Conservation (phyloP, 2,329 filamentous ascomycete genomes). For the Acephala macrosclerotiorum region DNA sequence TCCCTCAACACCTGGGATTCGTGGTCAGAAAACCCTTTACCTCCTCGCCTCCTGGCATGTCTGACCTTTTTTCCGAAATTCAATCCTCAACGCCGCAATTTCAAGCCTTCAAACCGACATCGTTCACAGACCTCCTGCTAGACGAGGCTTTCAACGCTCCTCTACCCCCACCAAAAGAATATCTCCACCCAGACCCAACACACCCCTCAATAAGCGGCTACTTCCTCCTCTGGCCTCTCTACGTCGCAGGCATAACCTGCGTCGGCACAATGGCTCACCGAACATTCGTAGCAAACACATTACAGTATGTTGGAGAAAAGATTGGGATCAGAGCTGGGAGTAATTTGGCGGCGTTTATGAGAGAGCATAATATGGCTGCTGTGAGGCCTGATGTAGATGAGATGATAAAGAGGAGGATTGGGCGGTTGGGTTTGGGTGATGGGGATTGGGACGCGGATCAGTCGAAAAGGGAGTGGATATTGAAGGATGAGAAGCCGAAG, state of each 20-base stretch:
- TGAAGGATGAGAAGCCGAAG: constrained; percentile 1
- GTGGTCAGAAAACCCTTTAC: constrained; percentile 27
- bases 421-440: background rate
- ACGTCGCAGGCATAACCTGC: constrained; percentile 23
- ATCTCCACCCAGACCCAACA: constrained; percentile 5
- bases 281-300: constrained; percentile 37
- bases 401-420: background rate
- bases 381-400: background rate
- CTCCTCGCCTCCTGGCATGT: background rate
- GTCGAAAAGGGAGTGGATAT: background rate
- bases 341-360: constrained; percentile 50
- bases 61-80: background rate
- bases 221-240: constrained; percentile 35
- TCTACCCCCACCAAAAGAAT: background rate
- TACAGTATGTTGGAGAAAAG: constrained; percentile 59
- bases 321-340: constrained; percentile 63
- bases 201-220: constrained; percentile 27
- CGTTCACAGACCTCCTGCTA: background rate
- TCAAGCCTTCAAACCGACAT: background rate
- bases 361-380: background rate
- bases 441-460: background rate
- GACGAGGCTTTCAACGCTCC: background rate
- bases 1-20: constrained; percentile 28
- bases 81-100: background rate
- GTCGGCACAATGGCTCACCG: constrained; percentile 4